These are phyloP conservation scores for Hericium rajendrae DNA, from an alignment of 768 basidiomycete species.

Conservation along the genomic window DNA sequence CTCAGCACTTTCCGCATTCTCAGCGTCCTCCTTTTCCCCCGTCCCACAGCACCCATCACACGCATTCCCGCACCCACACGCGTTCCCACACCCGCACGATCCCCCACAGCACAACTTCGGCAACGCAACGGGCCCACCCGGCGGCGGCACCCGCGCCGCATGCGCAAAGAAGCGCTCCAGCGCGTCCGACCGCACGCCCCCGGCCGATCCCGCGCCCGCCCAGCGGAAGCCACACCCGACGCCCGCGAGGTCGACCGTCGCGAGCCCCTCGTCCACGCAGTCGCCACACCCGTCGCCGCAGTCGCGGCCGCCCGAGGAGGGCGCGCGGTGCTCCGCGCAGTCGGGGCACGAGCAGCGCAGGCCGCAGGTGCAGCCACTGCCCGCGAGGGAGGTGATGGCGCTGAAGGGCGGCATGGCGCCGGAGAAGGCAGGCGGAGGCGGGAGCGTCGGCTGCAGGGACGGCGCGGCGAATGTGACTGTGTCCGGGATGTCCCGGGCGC, in stretches of 20 bases:
- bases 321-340: slow-evolving; percentile 4
- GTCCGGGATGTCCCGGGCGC: too few species aligned
- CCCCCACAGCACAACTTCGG: slow-evolving; percentile 15
- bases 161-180: slow-evolving; percentile 11
- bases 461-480: background rate
- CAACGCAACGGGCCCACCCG: slow-evolving; percentile 11
- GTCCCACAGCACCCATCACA: slow-evolving; percentile 9
- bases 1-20: background rate
- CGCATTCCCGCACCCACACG: slow-evolving; percentile 10
- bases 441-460: background rate
- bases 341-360: slow-evolving; percentile 12
- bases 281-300: slow-evolving; percentile 6
- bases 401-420: slow-evolving; percentile 13
- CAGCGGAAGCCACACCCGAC: background rate
- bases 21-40: background rate
- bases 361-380: slow-evolving; percentile 15
- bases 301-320: background rate
- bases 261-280: slow-evolving; percentile 9
- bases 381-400: slow-evolving; percentile 13
- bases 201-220: background rate
- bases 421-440: background rate
- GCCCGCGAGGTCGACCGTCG: slow-evolving; percentile 4
- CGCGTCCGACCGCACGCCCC: background rate
- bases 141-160: slow-evolving; percentile 10
- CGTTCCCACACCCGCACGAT: slow-evolving; percentile 9